phyloP scores from a whole-genome alignment of 2,329 filamentous ascomycete species.

The Nigrospora sphaerica region DNA sequence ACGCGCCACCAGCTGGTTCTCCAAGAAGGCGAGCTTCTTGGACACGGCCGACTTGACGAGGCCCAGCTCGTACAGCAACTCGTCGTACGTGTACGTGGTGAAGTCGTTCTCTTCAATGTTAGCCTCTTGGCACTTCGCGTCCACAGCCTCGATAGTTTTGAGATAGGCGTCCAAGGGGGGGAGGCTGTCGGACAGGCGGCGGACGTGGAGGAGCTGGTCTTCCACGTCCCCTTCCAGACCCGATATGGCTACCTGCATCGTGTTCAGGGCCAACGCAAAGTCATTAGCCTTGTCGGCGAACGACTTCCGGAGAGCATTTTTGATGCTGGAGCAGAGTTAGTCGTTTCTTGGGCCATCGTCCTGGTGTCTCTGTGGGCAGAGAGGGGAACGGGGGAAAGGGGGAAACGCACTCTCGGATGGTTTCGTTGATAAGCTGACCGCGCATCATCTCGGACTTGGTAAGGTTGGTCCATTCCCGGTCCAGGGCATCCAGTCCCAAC shows the following conservation, averaged over 20 bases:
- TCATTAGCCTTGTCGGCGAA: slow-evolving; percentile 99
- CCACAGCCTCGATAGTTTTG: slow-evolving; percentile 76
- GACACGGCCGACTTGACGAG: slow-evolving; percentile 87
- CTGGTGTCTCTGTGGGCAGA: too few species aligned
- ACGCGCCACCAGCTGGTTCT: slow-evolving; percentile 96
- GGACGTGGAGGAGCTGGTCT: slow-evolving; percentile 84
- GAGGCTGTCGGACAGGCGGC: slow-evolving; percentile 76
- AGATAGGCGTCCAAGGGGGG: slow-evolving; percentile 87
- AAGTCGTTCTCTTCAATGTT: slow-evolving; percentile 99
- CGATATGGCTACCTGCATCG: slow-evolving; percentile 88
- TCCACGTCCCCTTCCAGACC: slow-evolving; percentile 96
- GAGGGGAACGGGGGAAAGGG: not conserved
- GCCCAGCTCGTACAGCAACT: slow-evolving; percentile 86
- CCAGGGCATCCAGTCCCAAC: slow-evolving; percentile 73
- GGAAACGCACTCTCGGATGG: slow-evolving; percentile 73
- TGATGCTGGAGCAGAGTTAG: slow-evolving; percentile 58
- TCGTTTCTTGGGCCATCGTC: not conserved
- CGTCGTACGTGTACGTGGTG: slow-evolving; percentile 98
- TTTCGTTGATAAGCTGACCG: slow-evolving; percentile 94
- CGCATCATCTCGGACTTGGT: slow-evolving; percentile 80
- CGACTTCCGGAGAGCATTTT: slow-evolving; percentile 82
- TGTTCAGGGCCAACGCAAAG: slow-evolving; percentile 91
- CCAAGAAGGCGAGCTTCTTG: slow-evolving; percentile 93
- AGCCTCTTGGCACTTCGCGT: slow-evolving; percentile 85
- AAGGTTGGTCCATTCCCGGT: slow-evolving; percentile 72